Evolutionary conservation across 2,329 filamentous ascomycete genomes (phyloP).

Genomic region (Bisporella sp.): DNA sequence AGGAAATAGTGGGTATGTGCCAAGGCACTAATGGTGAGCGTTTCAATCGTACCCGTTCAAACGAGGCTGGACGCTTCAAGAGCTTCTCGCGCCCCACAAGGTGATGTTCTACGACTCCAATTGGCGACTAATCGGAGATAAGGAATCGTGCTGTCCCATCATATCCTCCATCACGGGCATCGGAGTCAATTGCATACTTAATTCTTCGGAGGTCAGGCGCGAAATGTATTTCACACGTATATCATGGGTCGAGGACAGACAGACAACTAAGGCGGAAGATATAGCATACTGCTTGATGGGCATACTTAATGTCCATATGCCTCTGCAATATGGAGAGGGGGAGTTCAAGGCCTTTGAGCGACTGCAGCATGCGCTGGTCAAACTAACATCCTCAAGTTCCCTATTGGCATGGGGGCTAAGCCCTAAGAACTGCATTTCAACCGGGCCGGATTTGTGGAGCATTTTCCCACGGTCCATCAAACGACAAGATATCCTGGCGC

Average conservation of each 20-base stretch:
- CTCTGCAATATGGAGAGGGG: conserved; percentile 33
- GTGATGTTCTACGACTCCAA: neutral
- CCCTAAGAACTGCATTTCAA: neutral
- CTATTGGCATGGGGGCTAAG: neutral
- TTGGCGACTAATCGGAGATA: neutral
- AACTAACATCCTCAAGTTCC: neutral
- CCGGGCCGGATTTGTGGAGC: neutral
- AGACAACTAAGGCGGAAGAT: conserved; percentile 31
- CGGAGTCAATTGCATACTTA: neutral
- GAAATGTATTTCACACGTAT: conserved; percentile 10
- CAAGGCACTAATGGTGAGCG: no score
- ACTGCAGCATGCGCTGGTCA: neutral
- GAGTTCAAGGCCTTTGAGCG: neutral
- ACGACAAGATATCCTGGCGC: neutral
- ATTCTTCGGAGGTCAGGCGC: neutral
- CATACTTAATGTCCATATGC: conserved; percentile 36
- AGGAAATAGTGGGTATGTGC: no score
- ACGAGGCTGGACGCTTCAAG: neutral
- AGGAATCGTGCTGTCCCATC: neutral
- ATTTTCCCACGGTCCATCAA: neutral
- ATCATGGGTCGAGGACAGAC: conserved; percentile 32
- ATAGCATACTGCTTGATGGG: conserved; percentile 37
- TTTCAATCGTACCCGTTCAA: no score
- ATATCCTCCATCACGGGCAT: neutral
- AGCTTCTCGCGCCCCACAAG: neutral